A percentile compares a stretch with the other conserved stretches of the same genome.
Evolutionary conservation across 805 yeast genomes (phyloP).

Genomic region (Ogataea nitratoaversa): DNA sequence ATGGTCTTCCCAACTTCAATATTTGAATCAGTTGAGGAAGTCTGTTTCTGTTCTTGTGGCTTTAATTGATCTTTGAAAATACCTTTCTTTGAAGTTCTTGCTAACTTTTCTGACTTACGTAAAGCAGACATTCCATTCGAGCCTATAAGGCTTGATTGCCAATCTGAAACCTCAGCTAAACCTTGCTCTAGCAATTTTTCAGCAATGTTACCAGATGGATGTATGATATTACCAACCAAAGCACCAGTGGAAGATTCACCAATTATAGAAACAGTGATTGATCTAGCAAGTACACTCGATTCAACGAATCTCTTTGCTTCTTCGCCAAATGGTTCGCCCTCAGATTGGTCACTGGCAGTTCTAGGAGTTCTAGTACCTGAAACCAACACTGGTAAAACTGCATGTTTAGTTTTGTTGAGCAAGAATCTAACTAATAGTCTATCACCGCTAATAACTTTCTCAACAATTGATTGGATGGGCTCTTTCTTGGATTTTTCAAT

Average conservation of each 20-base stretch:
- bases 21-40: constrained; percentile 24
- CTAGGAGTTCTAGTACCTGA: constrained; percentile 78
- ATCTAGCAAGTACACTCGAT: constrained; percentile 55
- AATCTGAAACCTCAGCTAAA: constrained; percentile 69
- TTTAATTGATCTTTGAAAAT: constrained; percentile 52
- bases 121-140: constrained; percentile 55
- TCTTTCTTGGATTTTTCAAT: constrained; percentile 33
- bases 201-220: constrained; percentile 76
- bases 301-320: constrained; percentile 65
- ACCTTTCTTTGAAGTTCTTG: constrained; percentile 52
- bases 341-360: constrained; percentile 44
- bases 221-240: constrained; percentile 53
- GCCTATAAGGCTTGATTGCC: constrained; percentile 74
- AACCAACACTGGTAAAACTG: constrained; percentile 53
- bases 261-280: constrained; percentile 50
- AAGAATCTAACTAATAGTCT: constrained; percentile 59
- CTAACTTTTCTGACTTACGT: constrained; percentile 62
- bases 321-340: constrained; percentile 58
- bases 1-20: constrained; percentile 43
- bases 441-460: constrained; percentile 76
- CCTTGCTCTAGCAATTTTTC: constrained; percentile 66
- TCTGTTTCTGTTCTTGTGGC: constrained; percentile 10
- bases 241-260: constrained; percentile 63
- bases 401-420: constrained; percentile 44
- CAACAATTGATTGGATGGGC: constrained; percentile 61